A percentile compares a stretch with the other conserved stretches of the same genome.
Conservation (phyloP, 2,329 filamentous ascomycete species). For the Colletotrichum chrysophilum region DNA sequence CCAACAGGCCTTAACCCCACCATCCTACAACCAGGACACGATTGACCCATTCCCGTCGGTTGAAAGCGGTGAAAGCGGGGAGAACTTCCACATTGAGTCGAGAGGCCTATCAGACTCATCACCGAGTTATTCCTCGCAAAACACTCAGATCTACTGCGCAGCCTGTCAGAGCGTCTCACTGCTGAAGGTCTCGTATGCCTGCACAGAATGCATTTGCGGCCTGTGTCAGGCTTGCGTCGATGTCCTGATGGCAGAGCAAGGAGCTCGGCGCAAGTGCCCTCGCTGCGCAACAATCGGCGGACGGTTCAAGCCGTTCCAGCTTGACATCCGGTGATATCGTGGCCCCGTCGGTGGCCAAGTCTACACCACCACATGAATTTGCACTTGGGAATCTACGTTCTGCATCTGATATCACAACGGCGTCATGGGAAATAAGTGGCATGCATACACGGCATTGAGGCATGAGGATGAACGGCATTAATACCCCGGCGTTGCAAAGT, state of each 20-base stretch:
- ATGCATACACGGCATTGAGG: conserved; percentile 18
- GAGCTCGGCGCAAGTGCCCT: conserved; percentile 78
- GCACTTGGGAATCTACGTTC: not conserved
- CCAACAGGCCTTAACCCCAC: conserved; percentile 88
- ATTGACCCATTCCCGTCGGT: conserved; percentile 88
- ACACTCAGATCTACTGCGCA: conserved; percentile 90
- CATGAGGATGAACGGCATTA: conserved; percentile 15
- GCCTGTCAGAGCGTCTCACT: conserved; percentile 80
- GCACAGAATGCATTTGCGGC: conserved; percentile 94
- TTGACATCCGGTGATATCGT: conserved; percentile 70
- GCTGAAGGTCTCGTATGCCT: conserved; percentile 86
- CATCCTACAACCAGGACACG: conserved; percentile 69
- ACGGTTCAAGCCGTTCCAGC: conserved; percentile 83
- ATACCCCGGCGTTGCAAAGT: conserved; percentile 21
- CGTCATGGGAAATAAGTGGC: conserved; percentile 16
- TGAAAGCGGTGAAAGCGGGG: conserved; percentile 76
- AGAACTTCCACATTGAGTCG: conserved; percentile 73
- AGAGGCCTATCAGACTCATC: conserved; percentile 74
- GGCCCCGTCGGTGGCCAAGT: not conserved
- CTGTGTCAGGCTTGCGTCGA: conserved; percentile 89
- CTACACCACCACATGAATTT: not conserved
- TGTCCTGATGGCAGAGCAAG: conserved; percentile 77
- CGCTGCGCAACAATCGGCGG: conserved; percentile 80
- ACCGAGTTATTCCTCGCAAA: conserved; percentile 73
- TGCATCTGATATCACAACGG: conserved; percentile 19